phyloP scores from a whole-genome alignment of 2,329 filamentous ascomycete genomes.

The Claviceps sorghi region DNA sequence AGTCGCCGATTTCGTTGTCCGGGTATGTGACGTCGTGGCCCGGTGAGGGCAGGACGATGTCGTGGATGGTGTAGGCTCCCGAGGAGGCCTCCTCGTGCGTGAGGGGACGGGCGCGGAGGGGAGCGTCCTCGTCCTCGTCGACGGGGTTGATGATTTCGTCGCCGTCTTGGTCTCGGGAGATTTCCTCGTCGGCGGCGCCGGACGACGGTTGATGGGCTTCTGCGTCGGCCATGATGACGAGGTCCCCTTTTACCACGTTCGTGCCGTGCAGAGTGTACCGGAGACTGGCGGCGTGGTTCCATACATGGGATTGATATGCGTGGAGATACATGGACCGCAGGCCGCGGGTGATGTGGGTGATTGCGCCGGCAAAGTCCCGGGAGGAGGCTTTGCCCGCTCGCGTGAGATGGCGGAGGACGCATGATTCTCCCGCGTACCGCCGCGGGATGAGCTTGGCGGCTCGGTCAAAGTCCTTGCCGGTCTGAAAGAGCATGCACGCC shows the following conservation, averaged over 20 bases:
- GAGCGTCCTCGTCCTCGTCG: conserved; percentile 28
- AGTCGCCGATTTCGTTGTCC: conserved; percentile 64
- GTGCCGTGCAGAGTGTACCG: conserved; percentile 63
- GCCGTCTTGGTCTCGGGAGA: conserved; percentile 48
- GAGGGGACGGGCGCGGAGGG: conserved; percentile 52
- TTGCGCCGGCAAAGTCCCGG: conserved; percentile 65
- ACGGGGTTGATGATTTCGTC: conserved; percentile 28
- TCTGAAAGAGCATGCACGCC: conserved; percentile 61
- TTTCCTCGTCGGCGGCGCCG: conserved; percentile 6
- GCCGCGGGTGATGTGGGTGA: conserved; percentile 66
- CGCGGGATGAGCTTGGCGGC: conserved; percentile 58
- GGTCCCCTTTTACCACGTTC: conserved; percentile 68
- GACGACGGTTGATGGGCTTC: conserved; percentile 14
- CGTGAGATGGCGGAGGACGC: conserved; percentile 64
- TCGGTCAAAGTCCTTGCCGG: conserved; percentile 39
- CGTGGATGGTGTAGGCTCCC: conserved; percentile 67
- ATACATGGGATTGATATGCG: conserved; percentile 87
- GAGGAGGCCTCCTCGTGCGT: conserved; percentile 63
- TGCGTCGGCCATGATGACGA: conserved; percentile 50
- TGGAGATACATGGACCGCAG: conserved; percentile 91
- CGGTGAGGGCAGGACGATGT: conserved; percentile 82
- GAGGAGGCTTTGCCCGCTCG: conserved; percentile 29
- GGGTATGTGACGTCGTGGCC: conserved; percentile 86
- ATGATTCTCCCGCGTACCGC: conserved; percentile 67
- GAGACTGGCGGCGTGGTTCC: conserved; percentile 73